Evolutionary conservation across 805 yeast species (phyloP).

Genomic region (Ogataea paraovalis): DNA sequence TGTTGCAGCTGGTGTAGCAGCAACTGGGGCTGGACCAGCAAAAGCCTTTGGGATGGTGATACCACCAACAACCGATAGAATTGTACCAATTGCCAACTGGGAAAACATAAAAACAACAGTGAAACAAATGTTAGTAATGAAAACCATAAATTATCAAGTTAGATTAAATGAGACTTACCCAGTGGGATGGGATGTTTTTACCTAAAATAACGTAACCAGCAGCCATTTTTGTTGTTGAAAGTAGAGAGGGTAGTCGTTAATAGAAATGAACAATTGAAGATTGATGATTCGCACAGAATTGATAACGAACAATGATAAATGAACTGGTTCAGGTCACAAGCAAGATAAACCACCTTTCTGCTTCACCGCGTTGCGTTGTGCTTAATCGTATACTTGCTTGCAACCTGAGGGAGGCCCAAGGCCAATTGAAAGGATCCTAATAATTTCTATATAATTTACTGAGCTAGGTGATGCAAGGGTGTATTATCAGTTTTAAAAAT

Average conservation of each 20-base stretch:
- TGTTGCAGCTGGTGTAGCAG: constrained; percentile 49
- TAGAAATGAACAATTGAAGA: background rate
- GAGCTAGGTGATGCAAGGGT: background rate
- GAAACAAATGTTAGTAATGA: background rate
- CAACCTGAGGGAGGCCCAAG: too few species aligned
- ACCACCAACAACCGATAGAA: constrained; percentile 59
- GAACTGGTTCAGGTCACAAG: too few species aligned
- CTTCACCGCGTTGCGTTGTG: too few species aligned
- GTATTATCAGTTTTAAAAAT: background rate
- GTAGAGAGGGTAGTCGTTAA: too few species aligned
- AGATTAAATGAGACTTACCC: too few species aligned
- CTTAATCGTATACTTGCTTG: too few species aligned
- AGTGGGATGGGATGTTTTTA: constrained; percentile 76
- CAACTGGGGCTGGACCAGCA: constrained; percentile 31
- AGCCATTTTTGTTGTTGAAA: too few species aligned
- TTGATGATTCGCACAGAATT: too few species aligned
- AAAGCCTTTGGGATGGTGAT: constrained; percentile 51
- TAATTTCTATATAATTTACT: too few species aligned
- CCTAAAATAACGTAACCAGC: constrained; percentile 83
- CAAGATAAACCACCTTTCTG: too few species aligned
- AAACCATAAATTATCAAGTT: too few species aligned
- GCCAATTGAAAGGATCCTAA: background rate
- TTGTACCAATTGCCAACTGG: constrained; percentile 74
- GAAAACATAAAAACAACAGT: background rate
- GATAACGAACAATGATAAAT: too few species aligned